phyloP scores from a whole-genome alignment of 306 rosid species.

The Inga oerstediana region DNA sequence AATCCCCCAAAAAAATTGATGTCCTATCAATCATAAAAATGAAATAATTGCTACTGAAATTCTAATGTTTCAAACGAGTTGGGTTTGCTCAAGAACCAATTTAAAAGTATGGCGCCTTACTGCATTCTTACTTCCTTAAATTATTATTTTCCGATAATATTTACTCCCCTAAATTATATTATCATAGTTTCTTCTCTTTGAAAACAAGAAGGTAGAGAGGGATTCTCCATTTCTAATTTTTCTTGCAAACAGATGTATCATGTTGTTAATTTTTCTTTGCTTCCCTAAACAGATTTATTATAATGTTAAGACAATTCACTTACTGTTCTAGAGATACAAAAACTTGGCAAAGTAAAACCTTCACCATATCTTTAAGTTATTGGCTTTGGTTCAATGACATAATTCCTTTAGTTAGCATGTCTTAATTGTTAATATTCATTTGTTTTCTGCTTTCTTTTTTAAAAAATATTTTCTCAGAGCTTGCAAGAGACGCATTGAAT shows the following conservation, averaged over 20 bases:
- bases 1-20: neutral
- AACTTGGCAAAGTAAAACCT: neutral
- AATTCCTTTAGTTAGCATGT: neutral
- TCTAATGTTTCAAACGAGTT: slow-evolving; percentile 8
- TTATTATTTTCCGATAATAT: neutral
- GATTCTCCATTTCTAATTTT: neutral
- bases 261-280: neutral
- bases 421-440: slow-evolving; percentile 9
- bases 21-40: neutral
- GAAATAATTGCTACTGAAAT: neutral
- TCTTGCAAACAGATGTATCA: neutral
- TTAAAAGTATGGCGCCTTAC: slow-evolving; percentile 2
- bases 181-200: neutral
- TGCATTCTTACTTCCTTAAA: neutral
- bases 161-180: neutral
- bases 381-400: neutral
- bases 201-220: slow-evolving; percentile 4
- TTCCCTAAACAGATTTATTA: neutral
- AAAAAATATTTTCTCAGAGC: slow-evolving; percentile 51
- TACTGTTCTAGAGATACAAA: neutral
- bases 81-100: slow-evolving; percentile 14
- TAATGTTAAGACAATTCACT: neutral
- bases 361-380: neutral
- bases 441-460: neutral
- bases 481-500: slow-evolving; percentile 81